Evolutionary conservation across 2,329 filamentous ascomycete species (phyloP), one percentile per base, ranked within the genome.

Genomic region (Ciborinia camelliae): DNA sequence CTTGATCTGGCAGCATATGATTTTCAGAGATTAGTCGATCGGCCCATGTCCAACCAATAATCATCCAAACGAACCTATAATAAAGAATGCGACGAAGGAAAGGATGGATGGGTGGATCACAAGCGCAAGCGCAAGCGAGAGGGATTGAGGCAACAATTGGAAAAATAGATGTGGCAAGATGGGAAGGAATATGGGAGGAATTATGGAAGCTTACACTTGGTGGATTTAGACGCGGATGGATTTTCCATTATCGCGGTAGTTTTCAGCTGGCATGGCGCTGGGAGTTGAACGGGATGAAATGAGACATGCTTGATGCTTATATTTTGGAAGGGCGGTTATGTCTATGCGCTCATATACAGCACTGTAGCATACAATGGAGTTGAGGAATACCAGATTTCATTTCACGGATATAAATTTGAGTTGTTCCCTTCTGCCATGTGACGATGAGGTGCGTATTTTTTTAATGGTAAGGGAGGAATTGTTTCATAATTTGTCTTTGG

Each of bases 81-180:
- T 30, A 32, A 50, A 23, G 2, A 41, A 59, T 59, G 52, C 15
- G 43, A 26, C 43, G n/a, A 59, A 35, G 18, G 43, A 32, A n/a
- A n/a, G 12, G 30, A n/a, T 4, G 15, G 30, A 26, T 35, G n/a
- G 8, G 26, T 39, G 18, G 35, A 63, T 35, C 43, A 8, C 32
- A 26, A 63, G 53, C 62, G 52, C 32, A 26, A 63, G 53, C 62
- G 52, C 35, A 45, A 58, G 32, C 23, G 43, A 63, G 32, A 63
- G 52, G 37, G 18, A 41, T 32, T 10, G 4, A n/a, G 43, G 41
- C 55, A 48, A 58, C 35, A 26, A 50, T n/a, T 23, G 45, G n/a
- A 10, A 48, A 51, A 39, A 63, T 18, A 50, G 18, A 30, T 50
- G 18, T 48, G 12, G 43, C 43, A n/a, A 43, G 30, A 59, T 20